Conservation (phyloP, 768 basidiomycete genomes). For the Naganishia vishniacii region DNA sequence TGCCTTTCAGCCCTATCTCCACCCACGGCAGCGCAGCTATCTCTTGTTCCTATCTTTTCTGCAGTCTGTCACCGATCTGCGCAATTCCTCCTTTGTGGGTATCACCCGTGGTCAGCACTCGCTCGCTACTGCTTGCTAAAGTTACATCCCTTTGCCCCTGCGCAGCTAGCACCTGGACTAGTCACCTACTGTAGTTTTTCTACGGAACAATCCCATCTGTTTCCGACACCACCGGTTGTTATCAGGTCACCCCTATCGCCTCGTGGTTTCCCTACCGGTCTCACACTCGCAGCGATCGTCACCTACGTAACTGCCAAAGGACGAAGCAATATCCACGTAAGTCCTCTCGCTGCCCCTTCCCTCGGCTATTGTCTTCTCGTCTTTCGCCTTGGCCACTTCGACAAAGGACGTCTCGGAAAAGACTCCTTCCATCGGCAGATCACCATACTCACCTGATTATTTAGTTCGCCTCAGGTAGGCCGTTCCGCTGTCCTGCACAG, state of each 20-base stretch:
- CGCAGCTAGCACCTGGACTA: background rate
- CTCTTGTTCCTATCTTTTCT: background rate
- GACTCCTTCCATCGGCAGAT: too few species aligned
- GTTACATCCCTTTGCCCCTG: background rate
- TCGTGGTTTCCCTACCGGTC: conserved; percentile 9
- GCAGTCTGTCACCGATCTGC: background rate
- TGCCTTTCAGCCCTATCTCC: too few species aligned
- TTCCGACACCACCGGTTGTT: background rate
- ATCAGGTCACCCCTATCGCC: conserved; percentile 14
- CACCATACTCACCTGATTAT: too few species aligned
- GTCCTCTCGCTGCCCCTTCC: background rate
- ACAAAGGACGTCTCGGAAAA: too few species aligned
- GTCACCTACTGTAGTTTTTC: conserved; percentile 12
- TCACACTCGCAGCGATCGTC: background rate
- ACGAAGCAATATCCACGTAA: background rate
- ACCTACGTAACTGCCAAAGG: background rate
- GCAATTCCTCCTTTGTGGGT: background rate
- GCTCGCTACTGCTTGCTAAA: conserved; percentile 3
- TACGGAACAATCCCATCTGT: conserved; percentile 14
- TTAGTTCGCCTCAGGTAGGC: too few species aligned
- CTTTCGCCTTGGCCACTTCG: background rate
- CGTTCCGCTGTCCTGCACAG: too few species aligned
- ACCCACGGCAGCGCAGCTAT: background rate
- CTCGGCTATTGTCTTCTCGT: background rate
- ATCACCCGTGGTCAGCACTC: background rate